Conservation (phyloP, 345 rosid genomes). For the Abelmoschus esculentus region DNA sequence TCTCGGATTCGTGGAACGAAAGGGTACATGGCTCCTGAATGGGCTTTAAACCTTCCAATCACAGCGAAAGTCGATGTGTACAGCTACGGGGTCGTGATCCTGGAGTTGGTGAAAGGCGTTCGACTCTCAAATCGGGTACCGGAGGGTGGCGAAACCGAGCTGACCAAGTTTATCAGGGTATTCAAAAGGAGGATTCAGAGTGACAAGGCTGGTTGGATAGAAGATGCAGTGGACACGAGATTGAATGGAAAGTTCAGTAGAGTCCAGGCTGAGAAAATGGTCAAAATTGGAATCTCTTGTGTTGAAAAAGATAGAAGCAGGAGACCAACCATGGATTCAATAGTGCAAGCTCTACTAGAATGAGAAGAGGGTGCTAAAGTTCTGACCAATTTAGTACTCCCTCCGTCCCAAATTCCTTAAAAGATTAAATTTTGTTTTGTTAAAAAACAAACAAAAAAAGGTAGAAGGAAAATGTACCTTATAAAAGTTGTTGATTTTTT, state of each 20-base stretch:
- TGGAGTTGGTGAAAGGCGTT: conserved; percentile 36
- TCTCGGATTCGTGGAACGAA: conserved; percentile 31
- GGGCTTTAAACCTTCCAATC: conserved; percentile 28
- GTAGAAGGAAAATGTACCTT: no score
- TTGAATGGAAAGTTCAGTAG: background rate
- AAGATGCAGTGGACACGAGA: conserved; percentile 24
- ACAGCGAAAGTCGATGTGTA: conserved; percentile 39
- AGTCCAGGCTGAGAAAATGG: conserved; percentile 10
- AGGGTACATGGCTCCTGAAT: conserved; percentile 27
- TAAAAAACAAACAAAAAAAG: no score
- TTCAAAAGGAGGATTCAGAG: conserved; percentile 17
- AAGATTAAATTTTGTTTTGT: no score
- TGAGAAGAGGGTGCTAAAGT: background rate
- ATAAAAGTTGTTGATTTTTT: no score
- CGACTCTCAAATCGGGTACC: conserved; percentile 22
- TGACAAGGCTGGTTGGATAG: conserved; percentile 23
- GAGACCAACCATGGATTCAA: background rate
- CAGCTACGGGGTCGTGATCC: conserved; percentile 36
- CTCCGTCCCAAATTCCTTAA: no score
- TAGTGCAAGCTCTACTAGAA: background rate
- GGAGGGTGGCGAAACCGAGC: conserved; percentile 22
- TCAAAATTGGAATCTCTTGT: conserved; percentile 14
- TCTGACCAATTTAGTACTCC: no score
- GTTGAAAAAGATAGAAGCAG: conserved; percentile 7
- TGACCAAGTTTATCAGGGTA: conserved; percentile 21